phyloP scores from a whole-genome alignment of 306 rosid species.

The Sechiopsis laciniata region DNA sequence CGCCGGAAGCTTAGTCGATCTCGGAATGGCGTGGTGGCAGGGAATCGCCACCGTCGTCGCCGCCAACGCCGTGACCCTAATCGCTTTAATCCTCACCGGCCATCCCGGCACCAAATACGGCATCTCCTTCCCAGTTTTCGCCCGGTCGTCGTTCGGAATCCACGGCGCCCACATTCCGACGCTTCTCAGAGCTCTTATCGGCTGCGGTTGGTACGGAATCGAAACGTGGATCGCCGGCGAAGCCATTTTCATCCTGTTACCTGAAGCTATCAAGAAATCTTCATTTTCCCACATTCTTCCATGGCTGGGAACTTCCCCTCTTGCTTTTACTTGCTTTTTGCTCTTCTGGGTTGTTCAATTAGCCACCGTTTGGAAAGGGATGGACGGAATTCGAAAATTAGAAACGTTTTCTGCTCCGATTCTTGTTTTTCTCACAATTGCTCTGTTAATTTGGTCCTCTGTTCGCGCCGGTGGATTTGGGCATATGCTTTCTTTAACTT shows the following conservation, averaged over 20 bases:
- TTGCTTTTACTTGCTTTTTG: constrained; percentile 62
- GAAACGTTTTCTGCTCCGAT: constrained; percentile 88
- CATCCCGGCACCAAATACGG: constrained; percentile 81
- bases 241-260: constrained; percentile 71
- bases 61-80: constrained; percentile 50
- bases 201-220: constrained; percentile 98
- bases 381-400: constrained; percentile 70
- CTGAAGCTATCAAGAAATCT: constrained; percentile 39
- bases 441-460: constrained; percentile 61
- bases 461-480: constrained; percentile 63
- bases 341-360: constrained; percentile 63
- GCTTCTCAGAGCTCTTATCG: constrained; percentile 65
- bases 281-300: constrained; percentile 33
- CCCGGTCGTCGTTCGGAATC: constrained; percentile 75
- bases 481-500: constrained; percentile 68
- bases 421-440: constrained; percentile 49
- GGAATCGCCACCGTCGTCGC: constrained; percentile 70
- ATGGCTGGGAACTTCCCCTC: constrained; percentile 83
- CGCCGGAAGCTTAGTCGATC: constrained; percentile 82
- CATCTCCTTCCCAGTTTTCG: constrained; percentile 75
- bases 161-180: constrained; percentile 83
- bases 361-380: constrained; percentile 61
- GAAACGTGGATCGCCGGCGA: constrained; percentile 95
- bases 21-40: constrained; percentile 99
- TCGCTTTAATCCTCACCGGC: constrained; percentile 64